phyloP scores from a whole-genome alignment of 2,329 filamentous ascomycete species.

The Calonectria pseudoturangicola region DNA sequence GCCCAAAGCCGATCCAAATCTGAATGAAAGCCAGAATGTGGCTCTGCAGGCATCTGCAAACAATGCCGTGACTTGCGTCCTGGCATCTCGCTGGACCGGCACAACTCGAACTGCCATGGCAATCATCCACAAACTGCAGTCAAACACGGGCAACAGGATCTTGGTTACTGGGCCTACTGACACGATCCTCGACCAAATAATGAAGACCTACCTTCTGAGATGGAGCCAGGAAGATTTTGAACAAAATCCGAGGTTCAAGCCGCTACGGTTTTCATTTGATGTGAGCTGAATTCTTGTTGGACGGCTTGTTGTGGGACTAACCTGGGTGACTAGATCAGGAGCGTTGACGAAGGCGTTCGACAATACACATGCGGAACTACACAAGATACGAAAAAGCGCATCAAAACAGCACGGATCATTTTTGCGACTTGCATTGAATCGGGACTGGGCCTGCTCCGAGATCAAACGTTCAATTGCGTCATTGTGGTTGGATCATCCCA shows the following conservation, averaged over 20 bases:
- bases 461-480: constrained; percentile 61
- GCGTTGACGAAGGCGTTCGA: constrained; percentile 59
- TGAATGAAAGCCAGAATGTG: constrained; percentile 46
- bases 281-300: constrained; percentile 1
- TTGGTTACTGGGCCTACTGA: constrained; percentile 66
- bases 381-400: constrained; percentile 61
- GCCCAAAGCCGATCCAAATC: neutral
- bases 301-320: neutral
- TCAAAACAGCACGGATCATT: constrained; percentile 61
- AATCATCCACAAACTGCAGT: constrained; percentile 58
- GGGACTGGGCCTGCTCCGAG: constrained; percentile 63
- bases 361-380: constrained; percentile 61
- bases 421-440: constrained; percentile 67
- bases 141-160: constrained; percentile 53
- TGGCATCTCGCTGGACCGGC: constrained; percentile 67
- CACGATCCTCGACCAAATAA: constrained; percentile 66
- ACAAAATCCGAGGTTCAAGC: neutral
- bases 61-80: constrained; percentile 61
- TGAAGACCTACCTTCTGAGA: constrained; percentile 58
- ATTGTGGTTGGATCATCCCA: constrained; percentile 69
- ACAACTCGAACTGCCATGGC: constrained; percentile 65
- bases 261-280: constrained; percentile 45
- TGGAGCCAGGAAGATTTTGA: neutral
- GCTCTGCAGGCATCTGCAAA: constrained; percentile 51
- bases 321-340: constrained; percentile 52